Evolutionary conservation across 192 early-diverging fungal species (phyloP).

Genomic region (Coemansia sp.): DNA sequence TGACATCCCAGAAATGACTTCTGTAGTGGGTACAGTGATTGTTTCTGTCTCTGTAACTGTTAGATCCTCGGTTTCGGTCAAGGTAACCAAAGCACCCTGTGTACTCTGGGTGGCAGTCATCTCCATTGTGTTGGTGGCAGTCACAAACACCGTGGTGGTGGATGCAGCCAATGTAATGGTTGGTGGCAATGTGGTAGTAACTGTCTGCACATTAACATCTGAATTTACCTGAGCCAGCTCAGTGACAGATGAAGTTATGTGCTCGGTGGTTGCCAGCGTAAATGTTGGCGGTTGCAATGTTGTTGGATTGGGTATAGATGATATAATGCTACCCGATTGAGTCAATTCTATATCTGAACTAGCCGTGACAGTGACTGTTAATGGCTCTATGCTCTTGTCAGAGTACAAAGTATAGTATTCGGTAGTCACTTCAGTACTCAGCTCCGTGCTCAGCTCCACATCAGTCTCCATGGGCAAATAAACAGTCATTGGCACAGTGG

Average conservation of each 20-base stretch:
- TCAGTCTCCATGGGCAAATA: not conserved
- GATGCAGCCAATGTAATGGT: not conserved
- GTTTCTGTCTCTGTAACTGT: not conserved
- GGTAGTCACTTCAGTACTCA: not conserved
- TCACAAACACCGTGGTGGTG: not conserved
- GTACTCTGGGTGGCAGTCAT: not conserved
- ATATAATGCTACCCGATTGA: not conserved
- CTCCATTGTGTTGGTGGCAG: not conserved
- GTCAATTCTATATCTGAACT: not conserved
- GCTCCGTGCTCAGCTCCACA: not conserved
- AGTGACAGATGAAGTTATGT: not conserved
- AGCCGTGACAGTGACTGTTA: not conserved
- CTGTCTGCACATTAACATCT: not conserved
- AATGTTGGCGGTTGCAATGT: not conserved
- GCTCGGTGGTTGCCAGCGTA: not conserved
- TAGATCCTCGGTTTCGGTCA: not conserved
- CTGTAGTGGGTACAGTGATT: not conserved
- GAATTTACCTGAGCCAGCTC: not conserved
- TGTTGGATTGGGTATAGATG: not conserved
- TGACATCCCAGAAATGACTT: too few relatives aligned
- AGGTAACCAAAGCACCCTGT: not conserved
- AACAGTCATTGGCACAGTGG: not conserved
- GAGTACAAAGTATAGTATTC: not conserved
- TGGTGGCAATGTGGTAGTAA: conserved; percentile 6
- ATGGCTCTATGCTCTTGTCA: not conserved